Base-by-base conservation (phyloP, 148 eudicot genomes). In the Rhododendron williamsianum region DNA sequence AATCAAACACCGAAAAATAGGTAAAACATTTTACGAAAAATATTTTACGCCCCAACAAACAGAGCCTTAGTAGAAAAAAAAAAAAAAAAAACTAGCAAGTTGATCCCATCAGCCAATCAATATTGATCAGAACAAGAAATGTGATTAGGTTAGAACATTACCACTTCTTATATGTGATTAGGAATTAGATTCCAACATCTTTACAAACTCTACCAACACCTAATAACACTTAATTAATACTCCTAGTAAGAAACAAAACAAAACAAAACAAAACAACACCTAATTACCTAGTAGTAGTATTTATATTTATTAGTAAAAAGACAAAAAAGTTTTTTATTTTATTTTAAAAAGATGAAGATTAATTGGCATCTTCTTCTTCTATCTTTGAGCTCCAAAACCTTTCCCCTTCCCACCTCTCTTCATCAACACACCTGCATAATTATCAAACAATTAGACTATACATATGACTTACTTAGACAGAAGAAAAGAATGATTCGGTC, bases 381-480 rank as follows among this genome's bases (percentile, higher is more conserved):
- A 93, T 89, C 91, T 86, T 23, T 91, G 83, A 60, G 88, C 89
- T 79, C 27, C 92, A 88, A 89, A 91, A 76, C 93, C 89, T 84
- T 86, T 91, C 81, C 86, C 87, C 79, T 88, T 91, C 82, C 91
- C 85, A 41, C 88, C 87, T 41, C 71, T 88, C 73, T 82, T 87
- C 83, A 85, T 67, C 81, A 88, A 81, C 76, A 78, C 76, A 51
- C 89, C 92, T 91, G 89, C 82, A 52, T 46, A 25, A 80, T 27
- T 18, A 54, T 54, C 60, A 0, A 16, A 54, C 23, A 43, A 52
- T 25, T 69, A 69, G 33, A 27, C 18, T 69, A 9, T 11, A 69
- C 36, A 9, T 27, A 11, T 45, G 12, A 78, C 19, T 6, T 27
- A 2, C 15, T 49, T n/a, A 46, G 80, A 4, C 81, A 78, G 56